Evolutionary conservation across 2,329 filamentous ascomycete species (phyloP).

Genomic region (Ascochyta rabiei): DNA sequence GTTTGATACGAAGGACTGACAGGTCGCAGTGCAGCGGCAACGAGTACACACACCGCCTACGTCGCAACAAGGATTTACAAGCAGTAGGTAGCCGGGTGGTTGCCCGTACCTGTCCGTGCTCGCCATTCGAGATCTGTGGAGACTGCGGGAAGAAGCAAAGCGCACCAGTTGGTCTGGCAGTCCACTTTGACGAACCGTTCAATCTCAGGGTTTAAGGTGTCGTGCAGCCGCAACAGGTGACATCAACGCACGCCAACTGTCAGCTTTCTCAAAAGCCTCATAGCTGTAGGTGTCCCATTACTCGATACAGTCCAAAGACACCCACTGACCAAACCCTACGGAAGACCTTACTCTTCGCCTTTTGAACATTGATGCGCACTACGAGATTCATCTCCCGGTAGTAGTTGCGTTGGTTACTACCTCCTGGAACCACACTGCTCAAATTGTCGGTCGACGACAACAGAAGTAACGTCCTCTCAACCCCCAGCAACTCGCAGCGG

Average conservation of each 20-base stretch:
- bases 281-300: conserved; percentile 17
- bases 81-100: conserved; percentile 30
- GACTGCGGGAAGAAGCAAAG: conserved; percentile 48
- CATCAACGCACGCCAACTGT: conserved; percentile 24
- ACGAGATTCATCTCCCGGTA: conserved; percentile 31
- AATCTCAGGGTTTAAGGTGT: conserved; percentile 41
- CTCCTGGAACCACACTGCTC: not conserved
- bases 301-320: conserved; percentile 9
- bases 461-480: conserved; percentile 18
- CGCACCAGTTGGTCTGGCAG: conserved; percentile 33
- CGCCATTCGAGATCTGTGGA: conserved; percentile 46
- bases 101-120: conserved; percentile 43
- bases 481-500: conserved; percentile 41
- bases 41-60: conserved; percentile 36
- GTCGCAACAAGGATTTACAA: conserved; percentile 37
- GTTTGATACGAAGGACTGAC: conserved; percentile 40
- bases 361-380: conserved; percentile 23
- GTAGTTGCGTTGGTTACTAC: conserved; percentile 19
- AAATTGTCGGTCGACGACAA: conserved; percentile 20
- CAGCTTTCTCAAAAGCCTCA: conserved; percentile 15
- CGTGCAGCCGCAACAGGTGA: conserved; percentile 38
- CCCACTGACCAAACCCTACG: conserved; percentile 24
- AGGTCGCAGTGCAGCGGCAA: conserved; percentile 38
- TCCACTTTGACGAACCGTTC: conserved; percentile 38
- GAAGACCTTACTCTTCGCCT: conserved; percentile 23